Evolutionary conservation across 164 flowering plant species (phyloP), one percentile per base, ranked within the genome.

Genomic region (Stephania japonica): DNA sequence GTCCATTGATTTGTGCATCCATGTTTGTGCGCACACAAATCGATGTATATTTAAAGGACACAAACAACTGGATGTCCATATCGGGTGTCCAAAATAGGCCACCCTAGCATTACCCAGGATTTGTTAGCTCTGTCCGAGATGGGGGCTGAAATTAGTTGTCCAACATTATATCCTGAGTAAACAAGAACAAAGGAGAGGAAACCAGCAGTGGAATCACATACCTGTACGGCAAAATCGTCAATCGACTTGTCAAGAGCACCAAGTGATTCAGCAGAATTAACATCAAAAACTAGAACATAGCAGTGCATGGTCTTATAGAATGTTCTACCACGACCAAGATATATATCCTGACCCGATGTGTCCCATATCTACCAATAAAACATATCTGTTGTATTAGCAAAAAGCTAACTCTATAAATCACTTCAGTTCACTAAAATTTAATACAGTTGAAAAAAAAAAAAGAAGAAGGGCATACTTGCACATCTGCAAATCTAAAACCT

Each of bases 341-440:
- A 94, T 75, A 97, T 87, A 80, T 94, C 97, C 76, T 94, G 99
- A 41, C 98, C 99, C 61, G 99, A 97, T 16, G 99, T 94, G 82
- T 94, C 99, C 99, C 99, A 94, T 72, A 94, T 87, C 99, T 94
- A 75, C 27, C 73, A 76, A 73, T 32, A 42, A 13, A 73, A 70
- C 68, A 66, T 10, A 53, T 24, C 23, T 72, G 26, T 71, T 6
- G 66, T 24, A 8, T 67, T 27, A 42, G 27, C 38, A 27, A 64
- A 24, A 10, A 64, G 25, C 41, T 64, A 24, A 4, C 64, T 1
- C 5, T 41, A 2, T 23, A 14, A 18, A 24, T 12, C 44, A 43
- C 56, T 53, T 26, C 26, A 69, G 72, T 41, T 13, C 18, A 72
- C 26, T 1, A 68, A 75, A 44, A 75, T 82, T 85, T 70, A 78